Percentiles rank a stretch among this genome's conserved stretches.
phyloP scores from a whole-genome alignment of 805 yeast genomes.

The Candida khao-thaluensis region DNA sequence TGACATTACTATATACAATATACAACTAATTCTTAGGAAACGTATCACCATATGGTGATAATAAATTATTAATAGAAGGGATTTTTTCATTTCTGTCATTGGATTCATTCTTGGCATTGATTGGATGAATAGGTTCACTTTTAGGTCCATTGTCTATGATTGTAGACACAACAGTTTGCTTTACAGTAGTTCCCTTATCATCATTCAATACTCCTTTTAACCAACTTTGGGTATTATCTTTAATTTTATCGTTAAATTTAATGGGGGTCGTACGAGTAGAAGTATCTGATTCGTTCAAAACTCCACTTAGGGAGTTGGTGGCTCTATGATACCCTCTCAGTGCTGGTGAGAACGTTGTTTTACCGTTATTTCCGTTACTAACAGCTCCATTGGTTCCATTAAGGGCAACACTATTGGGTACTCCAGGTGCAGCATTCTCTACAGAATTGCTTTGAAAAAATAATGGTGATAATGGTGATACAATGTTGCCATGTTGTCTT shows the following conservation, averaged over 20 bases:
- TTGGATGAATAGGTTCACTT: constrained; percentile 7
- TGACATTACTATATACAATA: constrained; percentile 5
- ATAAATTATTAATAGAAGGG: constrained; percentile 31
- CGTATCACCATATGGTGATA: constrained; percentile 25
- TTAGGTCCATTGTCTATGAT: constrained; percentile 6
- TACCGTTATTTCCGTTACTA: not conserved
- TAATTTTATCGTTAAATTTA: constrained; percentile 1
- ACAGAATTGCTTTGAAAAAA: constrained; percentile 28
- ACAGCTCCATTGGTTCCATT: not conserved
- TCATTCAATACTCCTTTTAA: constrained; percentile 30
- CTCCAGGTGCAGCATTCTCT: not conserved
- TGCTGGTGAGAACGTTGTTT: constrained; percentile 12
- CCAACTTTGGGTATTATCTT: constrained; percentile 22
- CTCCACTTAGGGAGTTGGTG: constrained; percentile 11
- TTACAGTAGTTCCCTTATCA: constrained; percentile 10
- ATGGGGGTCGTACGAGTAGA: constrained; percentile 9
- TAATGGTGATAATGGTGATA: constrained; percentile 40
- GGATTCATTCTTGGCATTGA: constrained; percentile 14
- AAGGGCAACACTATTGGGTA: too few relatives aligned
- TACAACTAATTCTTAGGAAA: too few relatives aligned
- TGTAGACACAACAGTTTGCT: constrained; percentile 3
- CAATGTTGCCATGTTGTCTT: constrained; percentile 24
- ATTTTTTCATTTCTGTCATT: constrained; percentile 18
- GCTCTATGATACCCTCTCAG: constrained; percentile 9
- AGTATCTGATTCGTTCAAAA: constrained; percentile 7